Evolutionary conservation across 2,329 filamentous ascomycete species (phyloP).

Genomic region (Calonectria ilicicola): DNA sequence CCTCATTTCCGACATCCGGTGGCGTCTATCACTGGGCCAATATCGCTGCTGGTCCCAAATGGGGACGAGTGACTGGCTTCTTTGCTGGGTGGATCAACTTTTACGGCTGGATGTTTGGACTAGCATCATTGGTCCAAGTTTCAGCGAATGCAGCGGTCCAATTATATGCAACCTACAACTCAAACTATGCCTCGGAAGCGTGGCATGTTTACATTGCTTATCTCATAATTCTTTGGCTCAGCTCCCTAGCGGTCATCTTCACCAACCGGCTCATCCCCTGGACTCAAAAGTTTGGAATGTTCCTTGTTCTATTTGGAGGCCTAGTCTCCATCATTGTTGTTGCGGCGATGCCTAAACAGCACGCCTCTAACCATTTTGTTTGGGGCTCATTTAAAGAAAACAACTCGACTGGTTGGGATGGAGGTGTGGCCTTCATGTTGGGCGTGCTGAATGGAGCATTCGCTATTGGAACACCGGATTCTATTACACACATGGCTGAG

Average conservation of each 20-base stretch:
- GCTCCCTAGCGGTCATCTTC: constrained; percentile 33
- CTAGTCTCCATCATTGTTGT: constrained; percentile 38
- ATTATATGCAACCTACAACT: constrained; percentile 36
- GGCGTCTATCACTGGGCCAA: constrained; percentile 44
- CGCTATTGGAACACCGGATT: constrained; percentile 38
- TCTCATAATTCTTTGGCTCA: constrained; percentile 37
- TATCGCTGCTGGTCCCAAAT: constrained; percentile 36
- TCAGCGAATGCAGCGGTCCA: constrained; percentile 39
- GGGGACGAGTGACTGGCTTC: constrained; percentile 39
- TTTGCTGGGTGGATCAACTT: constrained; percentile 44
- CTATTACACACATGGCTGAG: constrained; percentile 43
- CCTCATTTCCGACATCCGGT: constrained; percentile 36
- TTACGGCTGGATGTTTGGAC: constrained; percentile 44
- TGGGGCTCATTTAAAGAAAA: constrained; percentile 41
- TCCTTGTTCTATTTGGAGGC: constrained; percentile 37
- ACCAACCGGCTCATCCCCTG: constrained; percentile 40
- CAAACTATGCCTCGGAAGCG: constrained; percentile 21
- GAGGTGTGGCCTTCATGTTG: constrained; percentile 40
- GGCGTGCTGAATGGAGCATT: constrained; percentile 41
- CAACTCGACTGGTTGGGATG: constrained; percentile 40
- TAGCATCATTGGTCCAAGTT: constrained; percentile 40
- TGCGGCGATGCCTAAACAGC: constrained; percentile 33
- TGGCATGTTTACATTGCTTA: constrained; percentile 43
- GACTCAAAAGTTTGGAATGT: constrained; percentile 37
- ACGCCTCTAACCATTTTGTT: constrained; percentile 37